phyloP scores from a whole-genome alignment of 208 protist species.

The Entamoeba dispar region DNA sequence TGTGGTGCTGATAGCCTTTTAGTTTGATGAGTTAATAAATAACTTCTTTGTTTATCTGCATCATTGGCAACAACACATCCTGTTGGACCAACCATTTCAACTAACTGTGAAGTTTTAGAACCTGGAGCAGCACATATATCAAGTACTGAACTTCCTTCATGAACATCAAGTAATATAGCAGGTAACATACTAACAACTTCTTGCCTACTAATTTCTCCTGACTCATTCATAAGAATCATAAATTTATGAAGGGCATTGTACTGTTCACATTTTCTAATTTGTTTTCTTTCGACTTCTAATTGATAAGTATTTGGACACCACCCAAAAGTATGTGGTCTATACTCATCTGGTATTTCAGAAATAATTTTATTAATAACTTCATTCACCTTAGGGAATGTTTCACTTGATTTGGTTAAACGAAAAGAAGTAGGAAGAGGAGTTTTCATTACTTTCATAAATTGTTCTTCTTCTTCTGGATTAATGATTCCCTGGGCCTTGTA shows the following conservation, averaged over 20 bases:
- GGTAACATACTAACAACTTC: slow-evolving; percentile 40
- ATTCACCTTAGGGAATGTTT: no score
- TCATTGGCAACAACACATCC: slow-evolving; percentile 55
- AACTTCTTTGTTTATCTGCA: slow-evolving; percentile 40
- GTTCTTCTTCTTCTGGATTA: no score
- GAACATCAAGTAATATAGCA: slow-evolving; percentile 23
- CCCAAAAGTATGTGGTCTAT: no score
- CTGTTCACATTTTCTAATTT: not conserved
- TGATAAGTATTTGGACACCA: no score
- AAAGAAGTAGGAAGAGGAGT: no score
- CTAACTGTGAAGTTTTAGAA: slow-evolving; percentile 52
- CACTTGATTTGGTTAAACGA: no score
- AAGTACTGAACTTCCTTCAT: slow-evolving; percentile 29
- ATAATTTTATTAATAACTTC: no score
- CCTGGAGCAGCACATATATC: slow-evolving; percentile 62
- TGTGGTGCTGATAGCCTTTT: slow-evolving; percentile 29
- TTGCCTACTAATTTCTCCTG: slow-evolving; percentile 19
- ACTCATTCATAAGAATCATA: not conserved
- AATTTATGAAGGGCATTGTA: not conserved
- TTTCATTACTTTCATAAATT: no score
- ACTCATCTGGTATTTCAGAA: no score
- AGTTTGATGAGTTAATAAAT: slow-evolving; percentile 45
- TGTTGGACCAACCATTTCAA: slow-evolving; percentile 29
- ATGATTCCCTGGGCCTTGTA: no score
- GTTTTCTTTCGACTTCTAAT: not conserved